Evolutionary conservation across 352 stramenopile species (phyloP).

Genomic region (Globisporangium cystogenes): DNA sequence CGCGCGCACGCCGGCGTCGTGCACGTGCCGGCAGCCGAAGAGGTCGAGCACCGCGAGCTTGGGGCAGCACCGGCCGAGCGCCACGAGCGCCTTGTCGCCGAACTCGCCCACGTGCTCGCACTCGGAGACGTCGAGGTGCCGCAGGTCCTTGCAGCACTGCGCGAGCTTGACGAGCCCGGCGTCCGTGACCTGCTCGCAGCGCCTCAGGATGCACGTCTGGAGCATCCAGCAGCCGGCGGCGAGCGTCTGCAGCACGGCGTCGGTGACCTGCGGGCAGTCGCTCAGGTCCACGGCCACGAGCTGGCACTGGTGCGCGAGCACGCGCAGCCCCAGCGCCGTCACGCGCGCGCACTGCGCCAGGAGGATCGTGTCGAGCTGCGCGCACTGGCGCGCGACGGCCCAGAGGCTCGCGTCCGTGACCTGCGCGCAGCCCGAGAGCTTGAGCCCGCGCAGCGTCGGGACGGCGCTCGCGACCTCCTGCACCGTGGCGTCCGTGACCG

Average conservation of each 20-base stretch:
- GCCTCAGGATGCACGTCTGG: constrained; percentile 74
- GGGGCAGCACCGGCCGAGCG: constrained; percentile 80
- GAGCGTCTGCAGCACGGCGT: constrained; percentile 78
- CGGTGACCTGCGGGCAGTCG: constrained; percentile 81
- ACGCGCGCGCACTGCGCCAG: constrained; percentile 70
- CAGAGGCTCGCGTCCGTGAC: constrained; percentile 90
- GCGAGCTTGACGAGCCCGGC: constrained; percentile 84
- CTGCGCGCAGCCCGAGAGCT: constrained; percentile 52
- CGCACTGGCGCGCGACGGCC: constrained; percentile 77
- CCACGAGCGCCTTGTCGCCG: constrained; percentile 88
- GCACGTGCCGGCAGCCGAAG: constrained; percentile 86
- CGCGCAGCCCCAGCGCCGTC: constrained; percentile 86
- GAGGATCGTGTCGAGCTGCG: constrained; percentile 65
- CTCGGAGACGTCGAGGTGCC: constrained; percentile 79
- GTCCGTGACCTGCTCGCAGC: constrained; percentile 78
- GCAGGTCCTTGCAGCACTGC: constrained; percentile 77
- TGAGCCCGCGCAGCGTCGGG: constrained; percentile 56
- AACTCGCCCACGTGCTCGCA: constrained; percentile 88
- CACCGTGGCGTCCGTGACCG: constrained; percentile 87
- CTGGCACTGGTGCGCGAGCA: constrained; percentile 85
- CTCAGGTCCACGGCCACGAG: constrained; percentile 81
- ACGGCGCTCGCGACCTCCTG: constrained; percentile 86
- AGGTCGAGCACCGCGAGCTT: constrained; percentile 78
- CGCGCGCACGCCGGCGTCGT: constrained; percentile 70
- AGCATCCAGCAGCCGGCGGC: constrained; percentile 86